Evolutionary conservation across 2,329 filamentous ascomycete species (phyloP).

Genomic region (Lachnellula arida): DNA sequence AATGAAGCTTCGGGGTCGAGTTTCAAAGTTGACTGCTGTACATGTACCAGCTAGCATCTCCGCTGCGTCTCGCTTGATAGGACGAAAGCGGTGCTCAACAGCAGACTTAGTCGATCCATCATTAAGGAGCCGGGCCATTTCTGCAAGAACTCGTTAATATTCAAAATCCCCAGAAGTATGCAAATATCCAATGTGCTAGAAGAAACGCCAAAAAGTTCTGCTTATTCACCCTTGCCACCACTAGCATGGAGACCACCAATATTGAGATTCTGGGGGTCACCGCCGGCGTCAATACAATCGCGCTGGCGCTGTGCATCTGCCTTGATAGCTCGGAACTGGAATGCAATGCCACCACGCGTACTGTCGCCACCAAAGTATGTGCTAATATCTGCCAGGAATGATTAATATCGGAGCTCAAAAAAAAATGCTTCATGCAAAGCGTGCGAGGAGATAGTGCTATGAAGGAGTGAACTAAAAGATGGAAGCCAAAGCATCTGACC

Average conservation of each 20-base stretch:
- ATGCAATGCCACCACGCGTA: constrained; percentile 53
- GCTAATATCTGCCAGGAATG: constrained; percentile 45
- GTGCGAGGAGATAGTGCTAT: background rate
- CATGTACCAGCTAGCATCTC: constrained; percentile 20
- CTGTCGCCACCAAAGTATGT: constrained; percentile 54
- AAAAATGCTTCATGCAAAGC: background rate
- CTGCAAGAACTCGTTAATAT: constrained; percentile 5
- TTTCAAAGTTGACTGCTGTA: background rate
- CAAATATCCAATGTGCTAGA: constrained; percentile 1
- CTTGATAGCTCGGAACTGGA: constrained; percentile 55
- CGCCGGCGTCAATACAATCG: constrained; percentile 39
- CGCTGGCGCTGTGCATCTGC: constrained; percentile 46
- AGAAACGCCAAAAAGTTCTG: background rate
- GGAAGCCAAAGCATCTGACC: background rate
- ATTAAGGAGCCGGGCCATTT: constrained; percentile 17
- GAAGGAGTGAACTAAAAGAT: constrained; percentile 1
- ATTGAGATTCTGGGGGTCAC: constrained; percentile 37
- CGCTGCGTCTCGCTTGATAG: constrained; percentile 26
- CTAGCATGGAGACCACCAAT: constrained; percentile 20
- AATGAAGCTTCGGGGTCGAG: too few relatives aligned
- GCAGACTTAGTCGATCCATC: constrained; percentile 22
- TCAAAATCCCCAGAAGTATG: constrained; percentile 2
- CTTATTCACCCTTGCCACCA: constrained; percentile 3
- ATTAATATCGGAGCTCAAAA: background rate
- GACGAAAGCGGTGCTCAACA: constrained; percentile 28